Evolutionary conservation across 108 stramenopile genomes (phyloP).

Genomic region (Conticribra weissflogii): DNA sequence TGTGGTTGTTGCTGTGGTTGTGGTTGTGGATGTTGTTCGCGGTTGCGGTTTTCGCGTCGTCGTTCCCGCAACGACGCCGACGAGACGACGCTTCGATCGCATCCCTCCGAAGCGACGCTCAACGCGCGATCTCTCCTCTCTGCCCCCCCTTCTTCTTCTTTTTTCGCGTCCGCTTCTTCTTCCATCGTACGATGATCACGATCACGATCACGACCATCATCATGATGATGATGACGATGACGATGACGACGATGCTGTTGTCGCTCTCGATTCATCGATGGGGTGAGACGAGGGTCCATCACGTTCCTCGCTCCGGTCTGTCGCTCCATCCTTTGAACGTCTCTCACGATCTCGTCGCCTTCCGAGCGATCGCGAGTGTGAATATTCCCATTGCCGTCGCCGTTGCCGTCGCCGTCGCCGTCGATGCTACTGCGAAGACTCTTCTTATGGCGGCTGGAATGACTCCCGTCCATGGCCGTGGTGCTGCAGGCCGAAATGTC

Average conservation of each 20-base stretch:
- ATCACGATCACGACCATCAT: too few relatives aligned
- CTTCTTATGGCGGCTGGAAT: too few relatives aligned
- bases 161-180: too few relatives aligned
- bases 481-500: too few relatives aligned
- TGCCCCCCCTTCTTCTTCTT: not conserved
- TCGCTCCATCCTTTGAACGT: too few relatives aligned
- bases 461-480: too few relatives aligned
- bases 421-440: not conserved
- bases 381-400: not conserved
- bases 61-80: not conserved
- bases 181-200: too few relatives aligned
- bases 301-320: too few relatives aligned
- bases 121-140: not conserved
- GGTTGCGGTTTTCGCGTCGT: not conserved
- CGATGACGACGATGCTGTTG: not conserved
- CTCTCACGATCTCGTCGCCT: too few relatives aligned
- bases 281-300: not conserved
- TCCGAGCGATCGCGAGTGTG: not conserved
- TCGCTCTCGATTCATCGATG: not conserved
- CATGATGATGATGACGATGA: not conserved
- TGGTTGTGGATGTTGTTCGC: not conserved
- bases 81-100: not conserved
- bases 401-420: not conserved
- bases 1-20: not conserved
- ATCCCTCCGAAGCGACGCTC: not conserved